Base-by-base conservation (phyloP, 176 grass and related monocot genomes). In the Secale cereale region DNA sequence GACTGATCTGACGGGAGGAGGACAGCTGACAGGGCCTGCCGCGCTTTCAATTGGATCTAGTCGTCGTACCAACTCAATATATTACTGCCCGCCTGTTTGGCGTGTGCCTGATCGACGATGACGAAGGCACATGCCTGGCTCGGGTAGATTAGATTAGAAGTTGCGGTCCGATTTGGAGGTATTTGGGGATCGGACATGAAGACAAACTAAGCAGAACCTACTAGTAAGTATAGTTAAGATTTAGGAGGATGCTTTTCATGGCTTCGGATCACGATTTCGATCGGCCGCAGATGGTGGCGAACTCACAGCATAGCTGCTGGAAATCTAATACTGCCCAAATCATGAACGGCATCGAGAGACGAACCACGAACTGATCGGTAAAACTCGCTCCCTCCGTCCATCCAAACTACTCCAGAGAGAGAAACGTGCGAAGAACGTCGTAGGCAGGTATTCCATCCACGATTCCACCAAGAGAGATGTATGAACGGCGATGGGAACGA, bases 21-120 rank as follows among this genome's bases (percentile, higher is more conserved):
- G 66, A 23, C 66, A 12, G 48, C 7, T 57, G 68, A 45, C 69
- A 35, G 7, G 28, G 29, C 41, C 29, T 56, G 46, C 74, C 31
- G 22, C 28, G 40, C 12, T 69, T 35, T 68, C 63, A 69, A 81
- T 75, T 67, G 77, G 77, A 89, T 81, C 87, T 74, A 33, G 12
- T 5, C 19, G 20, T 17, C 19, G 19, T 1, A 22, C 19, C 54
- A 57, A 57, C 16, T 45, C 41, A 45, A 45, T 22, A 57, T 57
- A 3, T 22, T 57, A 22, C 20, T 57, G 20, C 19, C 20, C 9
- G 45, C 45, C 20, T 12, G 74, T 28, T 56, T 31, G 3, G 32
- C 54, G 17, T 57, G 19, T 29, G 32, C 1, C 5, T 13, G 46
- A 67, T 50, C 27, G 87, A 19, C 16, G 48, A 52, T 19, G 46